These are phyloP conservation scores for Isatis lusitanica DNA, from an alignment of 441 rosid species.

Conservation along the genomic window DNA sequence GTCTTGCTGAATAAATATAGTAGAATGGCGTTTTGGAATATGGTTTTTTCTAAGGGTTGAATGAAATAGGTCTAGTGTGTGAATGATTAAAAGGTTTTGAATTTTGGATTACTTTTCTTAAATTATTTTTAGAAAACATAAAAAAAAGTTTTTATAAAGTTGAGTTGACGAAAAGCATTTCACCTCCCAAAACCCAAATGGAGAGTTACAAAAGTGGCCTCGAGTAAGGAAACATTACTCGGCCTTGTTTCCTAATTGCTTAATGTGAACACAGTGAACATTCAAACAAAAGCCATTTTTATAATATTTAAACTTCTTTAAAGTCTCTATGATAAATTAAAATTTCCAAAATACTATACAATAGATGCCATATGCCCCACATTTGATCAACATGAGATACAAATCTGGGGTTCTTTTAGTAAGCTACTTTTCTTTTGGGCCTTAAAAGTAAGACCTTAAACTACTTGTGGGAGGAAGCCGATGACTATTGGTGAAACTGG, in stretches of 20 bases:
- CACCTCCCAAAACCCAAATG: constrained; percentile 9
- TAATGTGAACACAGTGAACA: constrained; percentile 9
- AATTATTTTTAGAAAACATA: background rate
- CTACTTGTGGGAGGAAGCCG: background rate
- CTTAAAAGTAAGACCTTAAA: constrained; percentile 5
- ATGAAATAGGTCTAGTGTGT: constrained; percentile 14
- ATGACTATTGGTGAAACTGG: background rate
- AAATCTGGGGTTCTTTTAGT: background rate
- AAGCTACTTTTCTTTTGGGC: constrained; percentile 6
- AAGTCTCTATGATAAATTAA: background rate
- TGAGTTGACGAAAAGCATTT: constrained; percentile 22
- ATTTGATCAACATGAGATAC: constrained; percentile 1
- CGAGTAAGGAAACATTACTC: constrained; percentile 19
- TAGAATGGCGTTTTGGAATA: constrained; percentile 11
- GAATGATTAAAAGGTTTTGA: constrained; percentile 28
- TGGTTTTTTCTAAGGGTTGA: constrained; percentile 7
- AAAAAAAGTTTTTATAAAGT: background rate
- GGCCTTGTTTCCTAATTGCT: background rate
- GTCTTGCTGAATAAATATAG: background rate
- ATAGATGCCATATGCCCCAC: background rate
- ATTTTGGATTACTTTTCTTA: background rate
- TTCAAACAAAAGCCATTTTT: background rate
- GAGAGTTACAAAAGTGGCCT: constrained; percentile 28
- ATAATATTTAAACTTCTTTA: constrained; percentile 8
- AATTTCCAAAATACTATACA: background rate